Base-by-base conservation (phyloP, 164 flowering plant species). In the grape (Vitis vinifera) region DNA sequence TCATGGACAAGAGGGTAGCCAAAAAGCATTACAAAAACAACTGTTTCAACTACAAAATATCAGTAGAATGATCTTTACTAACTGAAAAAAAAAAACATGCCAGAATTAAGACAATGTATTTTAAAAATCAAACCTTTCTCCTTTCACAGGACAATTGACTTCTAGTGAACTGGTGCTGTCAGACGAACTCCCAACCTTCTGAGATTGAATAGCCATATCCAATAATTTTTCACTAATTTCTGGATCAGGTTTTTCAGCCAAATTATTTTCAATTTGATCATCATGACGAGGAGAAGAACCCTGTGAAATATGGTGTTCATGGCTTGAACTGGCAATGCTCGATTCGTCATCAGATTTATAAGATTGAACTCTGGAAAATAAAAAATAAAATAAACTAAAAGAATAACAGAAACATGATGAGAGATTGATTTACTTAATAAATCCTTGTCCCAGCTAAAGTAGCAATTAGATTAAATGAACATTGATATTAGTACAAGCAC, bases 301-400 rank as follows among this genome's bases (percentile, higher is more conserved):
- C 51, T 56, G 75, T 29, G 77, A 66, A 59, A 63, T 65, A 19
- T 55, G 52, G 23, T 72, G 75, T 56, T 78, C 86, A 63, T 66
- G 3, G 67, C 67, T 69, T 65, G 86, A 80, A 65, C 89, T 77
- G n/a, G 71, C 62, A 65, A 70, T 56, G 67, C 79, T 81, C 11
- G 56, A 63, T 9, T 87, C 91, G 71, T 89, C 90, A 68, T 84
- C 88, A 50, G 82, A 79, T 78, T 75, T 82, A 14, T 82, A 82
- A 76, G 29, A 67, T 73, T 63, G 78, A 57, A 57, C 65, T 71
- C 89, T 84, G 79, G 51, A 71, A 17, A 73, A 78, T 51, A 53
- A 23, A 59, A 67, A 70, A 27, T 19, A 65, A 60, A 30, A 59
- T 16, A 8, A 59, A 37, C 44, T 3, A 37, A 37, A 37, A 37